These are phyloP conservation scores for Przewalskia tangutica DNA, from an alignment of 257 asterid genomes.

Conservation along the genomic window DNA sequence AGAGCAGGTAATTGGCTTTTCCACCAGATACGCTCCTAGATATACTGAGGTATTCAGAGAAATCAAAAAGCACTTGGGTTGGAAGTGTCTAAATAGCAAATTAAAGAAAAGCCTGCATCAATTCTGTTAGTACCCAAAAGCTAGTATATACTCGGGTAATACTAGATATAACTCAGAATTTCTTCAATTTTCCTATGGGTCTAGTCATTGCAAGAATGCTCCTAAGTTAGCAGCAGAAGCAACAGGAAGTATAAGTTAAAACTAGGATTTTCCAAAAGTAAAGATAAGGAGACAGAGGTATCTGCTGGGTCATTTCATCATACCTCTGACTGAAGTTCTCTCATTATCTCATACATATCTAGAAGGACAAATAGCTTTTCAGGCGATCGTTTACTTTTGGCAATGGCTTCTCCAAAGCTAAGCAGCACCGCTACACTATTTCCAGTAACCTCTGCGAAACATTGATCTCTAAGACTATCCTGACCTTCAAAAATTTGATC, in stretches of 20 bases:
- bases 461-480: slow-evolving; percentile 66
- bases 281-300: slow-evolving; percentile 1
- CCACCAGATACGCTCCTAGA: neutral
- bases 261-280: neutral
- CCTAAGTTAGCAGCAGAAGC: neutral
- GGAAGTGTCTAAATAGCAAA: neutral
- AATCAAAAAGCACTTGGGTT: neutral
- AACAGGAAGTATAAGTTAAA: neutral
- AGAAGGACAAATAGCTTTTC: slow-evolving; percentile 88
- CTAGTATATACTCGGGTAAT: neutral
- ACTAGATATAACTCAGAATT: neutral
- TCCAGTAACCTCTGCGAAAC: slow-evolving; percentile 69
- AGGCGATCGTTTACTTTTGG: slow-evolving; percentile 90
- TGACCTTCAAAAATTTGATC: slow-evolving; percentile 57
- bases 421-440: slow-evolving; percentile 58
- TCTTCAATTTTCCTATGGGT: neutral
- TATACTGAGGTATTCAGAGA: neutral
- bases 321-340: slow-evolving; percentile 87
- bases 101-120: neutral
- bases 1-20: neutral
- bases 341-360: slow-evolving; percentile 91
- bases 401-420: slow-evolving; percentile 90
- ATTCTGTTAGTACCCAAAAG: neutral
- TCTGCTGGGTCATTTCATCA: neutral
- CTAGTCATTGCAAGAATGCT: neutral